phyloP scores from a whole-genome alignment of 306 rosid genomes.

The Sindora glabra region DNA sequence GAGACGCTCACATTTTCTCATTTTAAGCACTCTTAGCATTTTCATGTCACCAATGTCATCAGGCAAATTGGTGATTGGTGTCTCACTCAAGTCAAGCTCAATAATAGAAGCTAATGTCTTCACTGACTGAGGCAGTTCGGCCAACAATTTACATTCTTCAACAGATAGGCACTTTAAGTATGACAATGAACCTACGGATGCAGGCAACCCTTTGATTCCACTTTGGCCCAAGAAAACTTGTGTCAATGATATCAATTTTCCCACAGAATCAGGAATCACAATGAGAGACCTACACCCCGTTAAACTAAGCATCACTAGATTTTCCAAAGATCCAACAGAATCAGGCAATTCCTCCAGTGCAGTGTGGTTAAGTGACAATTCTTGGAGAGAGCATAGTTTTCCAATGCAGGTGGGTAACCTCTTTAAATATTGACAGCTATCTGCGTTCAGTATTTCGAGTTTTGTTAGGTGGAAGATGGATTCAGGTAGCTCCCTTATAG shows the following conservation, averaged over 20 bases:
- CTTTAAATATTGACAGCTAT: slow-evolving; percentile 18
- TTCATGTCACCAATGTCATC: slow-evolving; percentile 32
- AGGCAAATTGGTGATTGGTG: slow-evolving; percentile 35
- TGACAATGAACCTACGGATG: slow-evolving; percentile 35
- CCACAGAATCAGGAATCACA: slow-evolving; percentile 29
- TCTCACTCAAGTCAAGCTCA: slow-evolving; percentile 24
- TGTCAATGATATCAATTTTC: slow-evolving; percentile 15
- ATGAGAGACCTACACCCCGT: slow-evolving; percentile 33
- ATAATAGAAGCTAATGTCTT: slow-evolving; percentile 24
- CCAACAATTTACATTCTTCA: slow-evolving; percentile 7
- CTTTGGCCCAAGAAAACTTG: slow-evolving; percentile 2
- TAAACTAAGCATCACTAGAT: slow-evolving; percentile 38
- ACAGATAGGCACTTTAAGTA: slow-evolving; percentile 24
- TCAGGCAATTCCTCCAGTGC: slow-evolving; percentile 36
- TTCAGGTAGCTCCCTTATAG: slow-evolving; percentile 31
- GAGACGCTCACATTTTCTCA: slow-evolving; percentile 27
- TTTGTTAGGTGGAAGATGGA: slow-evolving; percentile 33
- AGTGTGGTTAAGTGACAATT: slow-evolving; percentile 29
- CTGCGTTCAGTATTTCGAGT: slow-evolving; percentile 33
- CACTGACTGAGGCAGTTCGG: slow-evolving; percentile 28
- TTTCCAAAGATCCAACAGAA: slow-evolving; percentile 41
- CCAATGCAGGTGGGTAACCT: slow-evolving; percentile 43
- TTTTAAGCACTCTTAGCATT: slow-evolving; percentile 31
- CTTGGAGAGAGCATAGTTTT: slow-evolving; percentile 32
- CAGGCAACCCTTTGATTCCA: slow-evolving; percentile 40